phyloP scores from a whole-genome alignment of 164 flowering plant genomes.

The Saururus chinensis region DNA sequence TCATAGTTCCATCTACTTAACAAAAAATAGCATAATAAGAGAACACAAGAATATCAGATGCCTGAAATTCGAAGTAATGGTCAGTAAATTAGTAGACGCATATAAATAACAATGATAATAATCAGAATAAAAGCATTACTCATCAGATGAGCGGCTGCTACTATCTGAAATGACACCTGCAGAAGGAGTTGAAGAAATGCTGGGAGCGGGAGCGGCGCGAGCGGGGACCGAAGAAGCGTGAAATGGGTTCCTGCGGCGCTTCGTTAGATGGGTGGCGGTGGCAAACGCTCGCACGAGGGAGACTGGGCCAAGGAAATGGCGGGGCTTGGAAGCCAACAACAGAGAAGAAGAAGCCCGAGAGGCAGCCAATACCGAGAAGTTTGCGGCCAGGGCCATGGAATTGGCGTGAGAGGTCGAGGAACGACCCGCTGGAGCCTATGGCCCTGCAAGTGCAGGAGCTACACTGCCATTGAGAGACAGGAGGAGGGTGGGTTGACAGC shows the following conservation, averaged over 20 bases:
- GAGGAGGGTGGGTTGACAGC: too few relatives aligned
- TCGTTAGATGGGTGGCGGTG: conserved; percentile 8
- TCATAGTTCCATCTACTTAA: too few relatives aligned
- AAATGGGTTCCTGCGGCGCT: conserved; percentile 3
- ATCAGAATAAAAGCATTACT: conserved; percentile 13
- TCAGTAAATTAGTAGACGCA: conserved; percentile 56
- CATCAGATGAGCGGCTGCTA: conserved; percentile 8
- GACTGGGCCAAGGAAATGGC: conserved; percentile 13
- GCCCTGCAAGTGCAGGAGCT: not conserved
- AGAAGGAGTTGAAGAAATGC: not conserved
- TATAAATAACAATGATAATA: not conserved
- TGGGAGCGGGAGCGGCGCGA: not conserved
- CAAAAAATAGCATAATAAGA: too few relatives aligned
- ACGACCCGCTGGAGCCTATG: not conserved
- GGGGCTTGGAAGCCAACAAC: conserved; percentile 11
- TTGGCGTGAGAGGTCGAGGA: not conserved
- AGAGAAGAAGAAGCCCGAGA: conserved; percentile 15
- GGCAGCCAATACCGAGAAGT: conserved; percentile 7
- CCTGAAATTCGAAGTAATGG: too few relatives aligned
- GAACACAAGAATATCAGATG: too few relatives aligned
- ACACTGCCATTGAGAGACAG: too few relatives aligned
- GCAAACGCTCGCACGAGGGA: conserved; percentile 26
- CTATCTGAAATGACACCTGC: not conserved
- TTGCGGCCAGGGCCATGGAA: not conserved
- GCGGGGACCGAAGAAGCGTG: conserved; percentile 5